Percentiles rank a stretch among this genome's conserved stretches.
These are phyloP conservation scores for Xylaria sp. DNA, from an alignment of 2,329 filamentous ascomycete species.

Conservation along the genomic window DNA sequence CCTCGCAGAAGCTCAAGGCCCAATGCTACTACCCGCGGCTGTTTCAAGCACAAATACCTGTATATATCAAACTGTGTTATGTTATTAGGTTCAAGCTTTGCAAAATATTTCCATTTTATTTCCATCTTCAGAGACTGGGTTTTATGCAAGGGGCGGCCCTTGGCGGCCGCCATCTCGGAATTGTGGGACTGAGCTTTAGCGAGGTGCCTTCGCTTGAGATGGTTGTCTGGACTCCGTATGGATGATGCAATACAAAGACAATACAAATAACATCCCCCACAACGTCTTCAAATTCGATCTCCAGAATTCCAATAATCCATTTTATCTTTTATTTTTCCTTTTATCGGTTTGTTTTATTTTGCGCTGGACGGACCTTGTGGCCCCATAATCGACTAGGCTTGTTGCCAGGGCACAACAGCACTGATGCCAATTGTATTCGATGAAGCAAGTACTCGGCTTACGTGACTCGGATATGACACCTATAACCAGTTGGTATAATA, in stretches of 20 bases:
- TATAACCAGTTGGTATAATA: neutral
- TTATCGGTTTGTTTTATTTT: neutral
- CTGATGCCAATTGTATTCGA: neutral
- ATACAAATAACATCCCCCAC: neutral
- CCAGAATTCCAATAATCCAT: conserved; percentile 2
- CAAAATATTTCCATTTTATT: neutral
- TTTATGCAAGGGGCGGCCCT: neutral
- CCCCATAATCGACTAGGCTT: neutral
- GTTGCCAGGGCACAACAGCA: neutral
- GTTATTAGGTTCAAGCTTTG: no score
- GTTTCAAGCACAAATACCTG: neutral
- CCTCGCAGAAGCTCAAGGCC: no score
- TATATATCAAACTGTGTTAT: no score
- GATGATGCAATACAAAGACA: conserved; percentile 5
- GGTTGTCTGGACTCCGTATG: neutral
- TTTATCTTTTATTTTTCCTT: neutral
- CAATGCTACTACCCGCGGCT: no score
- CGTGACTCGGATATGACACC: neutral
- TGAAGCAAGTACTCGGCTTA: neutral
- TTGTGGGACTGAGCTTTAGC: neutral
- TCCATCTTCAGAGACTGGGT: neutral
- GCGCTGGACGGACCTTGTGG: no score
- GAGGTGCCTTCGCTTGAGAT: neutral
- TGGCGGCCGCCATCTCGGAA: neutral
- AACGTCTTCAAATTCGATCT: neutral